Evolutionary conservation across 768 basidiomycete species (phyloP), one percentile per base, ranked within the genome.

Genomic region (Psilocybe cyanescens): DNA sequence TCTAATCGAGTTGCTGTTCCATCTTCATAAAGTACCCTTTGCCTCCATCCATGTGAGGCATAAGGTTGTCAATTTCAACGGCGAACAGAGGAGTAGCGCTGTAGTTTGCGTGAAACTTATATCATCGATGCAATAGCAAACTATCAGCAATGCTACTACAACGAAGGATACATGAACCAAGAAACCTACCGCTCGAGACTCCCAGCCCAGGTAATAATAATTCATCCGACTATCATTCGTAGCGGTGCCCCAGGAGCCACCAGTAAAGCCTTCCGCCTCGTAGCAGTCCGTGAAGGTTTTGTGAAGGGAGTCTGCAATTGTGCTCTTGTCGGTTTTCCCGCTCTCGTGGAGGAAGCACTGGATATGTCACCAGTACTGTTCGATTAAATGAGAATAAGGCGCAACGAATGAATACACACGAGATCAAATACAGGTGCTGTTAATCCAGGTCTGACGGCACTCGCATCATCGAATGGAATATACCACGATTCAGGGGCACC

Each of bases 201-300:
- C 19, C 58, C 54, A 63, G 6, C 62, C 62, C 28, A 63, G 48
- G 39, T 51, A 59, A 54, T 63, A 63, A 24, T 57, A 63, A 35
- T 55, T 48, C 58, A 55, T 56, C 11, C 31, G 37, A 33, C 45
- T 30, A n/a, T 63, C 62, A 24, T 63, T 63, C 14, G 16, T 56
- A 24, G 62, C 58, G 19, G 58, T 59, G 29, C 58, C 55, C 62
- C 62, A 63, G 44, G 52, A 46, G n/a, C 62, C 62, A 39, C 62
- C 62, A 7, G 46, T 41, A 30, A 63, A 63, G 4, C 62, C 62
- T 24, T 59, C 39, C 1, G 58, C 62, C 30, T 63, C 14, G 51
- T 63, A 63, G 35, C 62, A 63, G 47, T 63, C 62, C 30, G 62
- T 63, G 54, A 63, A 63, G 9, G 62, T 63, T 52, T 63, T 63